Evolutionary conservation across 2,329 filamentous ascomycete genomes (phyloP).

Genomic region (Aspergillus amoenus): DNA sequence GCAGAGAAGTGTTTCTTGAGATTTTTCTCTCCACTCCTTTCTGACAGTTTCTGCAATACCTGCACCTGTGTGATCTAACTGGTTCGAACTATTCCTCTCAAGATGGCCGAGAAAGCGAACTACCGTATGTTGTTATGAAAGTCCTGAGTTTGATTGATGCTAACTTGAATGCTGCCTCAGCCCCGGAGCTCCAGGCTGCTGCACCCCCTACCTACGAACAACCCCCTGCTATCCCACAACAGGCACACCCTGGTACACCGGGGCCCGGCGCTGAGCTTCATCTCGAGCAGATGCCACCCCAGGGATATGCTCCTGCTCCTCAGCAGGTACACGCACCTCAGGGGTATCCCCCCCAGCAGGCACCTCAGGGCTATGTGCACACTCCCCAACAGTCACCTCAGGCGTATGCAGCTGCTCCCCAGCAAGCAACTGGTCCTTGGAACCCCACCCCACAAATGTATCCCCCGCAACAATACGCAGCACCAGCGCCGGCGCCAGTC

Average conservation of each 20-base stretch:
- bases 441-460: slow-evolving; percentile 1
- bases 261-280: background rate
- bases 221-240: background rate
- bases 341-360: no score
- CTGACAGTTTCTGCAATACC: background rate
- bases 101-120: slow-evolving; percentile 2
- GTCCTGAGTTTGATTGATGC: background rate
- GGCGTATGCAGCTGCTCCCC: background rate
- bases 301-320: background rate
- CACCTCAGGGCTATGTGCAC: background rate
- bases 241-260: background rate
- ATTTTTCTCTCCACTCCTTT: background rate
- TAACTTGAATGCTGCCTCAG: background rate
- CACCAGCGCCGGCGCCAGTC: background rate
- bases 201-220: background rate
- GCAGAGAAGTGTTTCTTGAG: background rate
- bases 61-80: background rate
- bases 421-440: background rate
- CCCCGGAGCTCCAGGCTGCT: background rate
- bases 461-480: slow-evolving; percentile 6
- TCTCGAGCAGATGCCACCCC: background rate
- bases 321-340: no score
- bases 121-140: background rate
- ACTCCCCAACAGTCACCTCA: background rate
- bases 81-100: background rate